Conservation (phyloP, 805 yeast genomes). For the Geotrichum ghanense region DNA sequence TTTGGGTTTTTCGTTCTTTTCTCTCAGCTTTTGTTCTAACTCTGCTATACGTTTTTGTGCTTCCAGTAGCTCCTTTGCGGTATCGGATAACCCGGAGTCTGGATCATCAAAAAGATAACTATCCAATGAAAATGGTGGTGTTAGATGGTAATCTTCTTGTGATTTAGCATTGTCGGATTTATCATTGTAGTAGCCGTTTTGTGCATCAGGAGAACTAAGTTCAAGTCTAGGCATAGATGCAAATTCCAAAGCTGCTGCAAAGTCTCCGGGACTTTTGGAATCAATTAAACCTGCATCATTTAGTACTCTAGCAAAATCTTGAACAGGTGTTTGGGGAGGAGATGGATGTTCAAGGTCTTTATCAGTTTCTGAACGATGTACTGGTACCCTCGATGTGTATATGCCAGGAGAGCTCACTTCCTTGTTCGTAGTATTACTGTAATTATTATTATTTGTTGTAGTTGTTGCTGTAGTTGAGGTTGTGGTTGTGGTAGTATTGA, state of each 20-base stretch:
- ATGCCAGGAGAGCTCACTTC: too few relatives aligned
- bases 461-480: too few relatives aligned
- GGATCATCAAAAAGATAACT: not conserved
- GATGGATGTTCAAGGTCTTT: not conserved
- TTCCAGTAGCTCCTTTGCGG: slow-evolving; percentile 15
- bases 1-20: slow-evolving; percentile 6
- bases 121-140: not conserved
- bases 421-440: too few relatives aligned
- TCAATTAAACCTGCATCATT: not conserved
- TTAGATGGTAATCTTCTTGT: not conserved
- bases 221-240: not conserved
- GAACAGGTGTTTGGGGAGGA: slow-evolving; percentile 1
- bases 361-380: not conserved
- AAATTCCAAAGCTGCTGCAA: not conserved
- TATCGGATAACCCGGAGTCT: not conserved
- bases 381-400: not conserved
- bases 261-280: not conserved
- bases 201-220: not conserved
- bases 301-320: not conserved
- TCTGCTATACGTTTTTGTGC: slow-evolving; percentile 21
- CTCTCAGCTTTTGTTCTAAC: slow-evolving; percentile 16
- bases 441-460: too few relatives aligned
- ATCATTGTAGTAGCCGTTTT: not conserved
- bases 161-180: not conserved
- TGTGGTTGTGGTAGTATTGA: too few relatives aligned